Evolutionary conservation across 2,329 filamentous ascomycete genomes (phyloP).

Genomic region (Colletotrichum tofieldiae): DNA sequence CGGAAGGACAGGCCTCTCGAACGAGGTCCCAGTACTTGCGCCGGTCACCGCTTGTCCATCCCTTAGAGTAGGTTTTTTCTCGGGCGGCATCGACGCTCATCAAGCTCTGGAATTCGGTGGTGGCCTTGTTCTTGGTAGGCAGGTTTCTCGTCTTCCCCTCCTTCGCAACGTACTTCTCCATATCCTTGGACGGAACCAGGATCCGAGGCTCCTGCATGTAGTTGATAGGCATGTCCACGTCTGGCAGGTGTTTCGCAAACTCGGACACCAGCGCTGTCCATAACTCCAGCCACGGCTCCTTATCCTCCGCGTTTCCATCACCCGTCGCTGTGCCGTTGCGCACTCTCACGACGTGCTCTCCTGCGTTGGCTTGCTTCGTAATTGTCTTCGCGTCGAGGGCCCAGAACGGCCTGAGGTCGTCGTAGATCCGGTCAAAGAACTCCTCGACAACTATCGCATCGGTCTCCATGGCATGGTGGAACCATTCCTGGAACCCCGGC

Average conservation of each 20-base stretch:
- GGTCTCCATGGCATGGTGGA: conserved; percentile 65
- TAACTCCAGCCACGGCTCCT: conserved; percentile 62
- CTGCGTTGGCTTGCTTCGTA: conserved; percentile 57
- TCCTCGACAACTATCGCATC: conserved; percentile 73
- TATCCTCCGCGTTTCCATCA: conserved; percentile 57
- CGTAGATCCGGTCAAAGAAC: conserved; percentile 76
- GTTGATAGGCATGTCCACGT: conserved; percentile 79
- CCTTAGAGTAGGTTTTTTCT: conserved; percentile 51
- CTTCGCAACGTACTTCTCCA: conserved; percentile 64
- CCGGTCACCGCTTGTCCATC: conserved; percentile 37
- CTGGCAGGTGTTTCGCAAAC: conserved; percentile 70
- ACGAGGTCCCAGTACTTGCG: conserved; percentile 71
- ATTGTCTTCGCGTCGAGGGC: conserved; percentile 62
- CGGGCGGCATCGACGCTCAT: conserved; percentile 53
- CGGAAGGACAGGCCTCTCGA: conserved; percentile 70
- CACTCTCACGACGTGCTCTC: conserved; percentile 64
- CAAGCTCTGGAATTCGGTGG: conserved; percentile 61
- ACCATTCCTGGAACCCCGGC: conserved; percentile 75
- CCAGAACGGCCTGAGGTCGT: conserved; percentile 75
- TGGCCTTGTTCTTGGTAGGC: conserved; percentile 58
- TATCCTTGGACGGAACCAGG: conserved; percentile 72
- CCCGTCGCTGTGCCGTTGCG: conserved; percentile 60
- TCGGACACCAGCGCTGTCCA: conserved; percentile 67
- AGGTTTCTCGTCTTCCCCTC: conserved; percentile 63
- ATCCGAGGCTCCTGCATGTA: conserved; percentile 75